A percentile compares a stretch with the other conserved stretches of the same genome.
phyloP scores from a whole-genome alignment of 129 eudicot genomes.

The Escallonia herrerae region DNA sequence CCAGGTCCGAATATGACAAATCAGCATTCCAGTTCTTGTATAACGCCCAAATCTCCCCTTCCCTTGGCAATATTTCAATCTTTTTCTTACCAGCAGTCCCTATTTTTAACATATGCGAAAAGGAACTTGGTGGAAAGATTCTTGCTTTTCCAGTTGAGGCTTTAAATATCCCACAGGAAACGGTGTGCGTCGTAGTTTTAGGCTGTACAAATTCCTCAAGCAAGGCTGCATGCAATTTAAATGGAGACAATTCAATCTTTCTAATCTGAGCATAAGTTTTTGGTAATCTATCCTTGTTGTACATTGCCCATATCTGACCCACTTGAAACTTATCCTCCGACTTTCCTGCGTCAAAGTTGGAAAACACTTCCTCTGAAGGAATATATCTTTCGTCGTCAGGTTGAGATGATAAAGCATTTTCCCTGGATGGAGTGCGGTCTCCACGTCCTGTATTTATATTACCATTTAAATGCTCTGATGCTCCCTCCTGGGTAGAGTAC shows the following conservation, averaged over 20 bases:
- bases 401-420: not conserved
- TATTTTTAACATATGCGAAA: conserved; percentile 41
- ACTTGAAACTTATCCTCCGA: conserved; percentile 29
- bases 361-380: conserved; percentile 12
- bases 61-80: conserved; percentile 37
- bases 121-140: conserved; percentile 16
- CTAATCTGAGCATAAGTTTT: conserved; percentile 33
- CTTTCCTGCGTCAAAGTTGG: conserved; percentile 32
- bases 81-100: conserved; percentile 19
- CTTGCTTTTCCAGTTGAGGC: conserved; percentile 3
- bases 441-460: conserved; percentile 1
- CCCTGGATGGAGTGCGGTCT: conserved; percentile 8
- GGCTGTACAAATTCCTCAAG: conserved; percentile 22
- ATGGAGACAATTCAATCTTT: conserved; percentile 21
- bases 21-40: conserved; percentile 26
- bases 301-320: conserved; percentile 60
- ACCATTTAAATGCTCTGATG: conserved; percentile 12
- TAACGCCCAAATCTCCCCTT: conserved; percentile 56
- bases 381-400: conserved; percentile 5
- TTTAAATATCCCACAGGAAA: conserved; percentile 42
- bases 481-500: conserved; percentile 3
- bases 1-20: conserved; percentile 13
- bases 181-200: not conserved
- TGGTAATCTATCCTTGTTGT: conserved; percentile 20
- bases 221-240: conserved; percentile 18